Base-by-base conservation (phyloP, 805 yeast species). In the Ascoidea tarda region DNA sequence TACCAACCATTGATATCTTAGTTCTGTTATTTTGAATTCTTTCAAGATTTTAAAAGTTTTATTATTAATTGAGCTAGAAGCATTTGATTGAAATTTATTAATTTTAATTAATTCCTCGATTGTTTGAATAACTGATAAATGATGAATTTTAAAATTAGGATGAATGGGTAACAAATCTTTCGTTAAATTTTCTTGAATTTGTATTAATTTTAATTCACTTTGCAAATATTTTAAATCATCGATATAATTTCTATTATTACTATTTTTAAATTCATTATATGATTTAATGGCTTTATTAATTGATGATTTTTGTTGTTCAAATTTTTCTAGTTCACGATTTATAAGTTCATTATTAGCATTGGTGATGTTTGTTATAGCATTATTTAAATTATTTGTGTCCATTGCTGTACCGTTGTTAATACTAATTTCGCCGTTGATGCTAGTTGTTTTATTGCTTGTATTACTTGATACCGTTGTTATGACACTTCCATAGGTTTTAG, bases 21-120 rank as follows among this genome's bases (percentile, higher is more conserved):
- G 73, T 12, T 81, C 86, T 5, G 76, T 66, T 1, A 88, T 66
- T 47, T 75, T 77, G 62, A 82, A 78, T 38, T 75, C 79, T 46
- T 74, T 73, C 12, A 73, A 66, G 5, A 82, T 54, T 50, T 73
- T 72, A 3, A 66, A 62, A 0, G 86, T 81, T 46, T 72, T 68
- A 33, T 72, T 63, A 5, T 66, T 56, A 32, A 52, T 31, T 6
- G 16, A n/a, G 6, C 51, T 33, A n/a, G 48, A 10, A 5, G 47
- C 46, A 32, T 12, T 12, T 5, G 48, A 42, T 14, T 49, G 12
- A 10, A 71, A 57, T 58, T 84, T 88, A 16, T 75, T 70, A 52
- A 76, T 62, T 44, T 65, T 61, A 5, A 82, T 62, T 33, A 84
- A 59, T 42, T 68, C 62, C 6, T 62, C 59, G 5, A 84, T 57